Evolutionary conservation across 805 yeast genomes (phyloP).

Genomic region (Ogataea methanolica): DNA sequence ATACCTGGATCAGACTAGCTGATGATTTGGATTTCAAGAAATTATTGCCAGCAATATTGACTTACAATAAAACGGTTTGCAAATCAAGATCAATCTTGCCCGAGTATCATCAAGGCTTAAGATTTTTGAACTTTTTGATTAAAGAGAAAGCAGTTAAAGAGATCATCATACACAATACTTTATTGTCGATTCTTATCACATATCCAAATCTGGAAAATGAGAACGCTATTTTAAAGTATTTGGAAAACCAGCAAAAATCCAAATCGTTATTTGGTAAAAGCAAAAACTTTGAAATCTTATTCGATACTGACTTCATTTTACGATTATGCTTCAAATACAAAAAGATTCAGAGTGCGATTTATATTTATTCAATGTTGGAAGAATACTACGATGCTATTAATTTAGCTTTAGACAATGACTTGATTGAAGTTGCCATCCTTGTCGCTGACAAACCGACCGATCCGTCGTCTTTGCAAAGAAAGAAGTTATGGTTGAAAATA

Average conservation of each 20-base stretch:
- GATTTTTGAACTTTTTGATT: slow-evolving; percentile 56
- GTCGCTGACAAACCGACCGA: slow-evolving; percentile 49
- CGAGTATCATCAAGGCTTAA: slow-evolving; percentile 57
- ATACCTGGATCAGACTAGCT: slow-evolving; percentile 67
- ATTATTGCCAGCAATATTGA: slow-evolving; percentile 71
- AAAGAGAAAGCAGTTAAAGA: slow-evolving; percentile 39
- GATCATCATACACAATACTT: slow-evolving; percentile 60
- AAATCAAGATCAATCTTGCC: slow-evolving; percentile 31
- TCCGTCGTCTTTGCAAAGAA: slow-evolving; percentile 41
- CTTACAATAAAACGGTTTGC: slow-evolving; percentile 51
- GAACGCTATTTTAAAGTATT: slow-evolving; percentile 42
- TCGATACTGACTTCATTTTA: slow-evolving; percentile 70
- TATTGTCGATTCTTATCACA: slow-evolving; percentile 61
- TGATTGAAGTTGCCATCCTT: slow-evolving; percentile 53
- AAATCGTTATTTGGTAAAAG: slow-evolving; percentile 11
- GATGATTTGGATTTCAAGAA: slow-evolving; percentile 51
- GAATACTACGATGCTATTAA: slow-evolving; percentile 78
- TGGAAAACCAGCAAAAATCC: slow-evolving; percentile 33
- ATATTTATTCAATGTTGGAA: slow-evolving; percentile 62
- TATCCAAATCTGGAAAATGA: slow-evolving; percentile 39
- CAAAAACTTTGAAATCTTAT: slow-evolving; percentile 32
- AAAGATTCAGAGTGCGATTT: slow-evolving; percentile 62
- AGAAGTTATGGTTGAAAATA: slow-evolving; percentile 70
- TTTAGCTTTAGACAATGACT: slow-evolving; percentile 59
- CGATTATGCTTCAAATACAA: slow-evolving; percentile 62